Evolutionary conservation across 164 flowering plant species (phyloP), one percentile per base, ranked within the genome.

Genomic region (Magnolia sinica): DNA sequence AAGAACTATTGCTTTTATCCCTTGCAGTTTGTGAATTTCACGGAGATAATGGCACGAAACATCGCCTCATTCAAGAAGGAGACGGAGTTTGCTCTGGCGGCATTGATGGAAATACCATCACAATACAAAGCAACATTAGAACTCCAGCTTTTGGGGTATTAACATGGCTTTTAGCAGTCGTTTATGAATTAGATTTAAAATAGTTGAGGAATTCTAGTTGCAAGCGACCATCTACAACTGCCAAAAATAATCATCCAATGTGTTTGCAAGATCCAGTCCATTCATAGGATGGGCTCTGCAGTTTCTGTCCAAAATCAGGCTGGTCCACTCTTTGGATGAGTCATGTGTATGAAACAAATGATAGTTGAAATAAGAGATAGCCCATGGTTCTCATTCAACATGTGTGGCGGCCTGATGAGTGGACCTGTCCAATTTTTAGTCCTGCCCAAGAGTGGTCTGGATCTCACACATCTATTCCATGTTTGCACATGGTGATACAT

Each of bases 11-110:
- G 10, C 73, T 9, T 52, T 45, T 74, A 29, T 71, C 23, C 66
- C 13, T 16, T 79, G 83, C 83, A 89, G 92, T 89, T 89, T 76
- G 90, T 88, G 67, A 87, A 88, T 81, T 87, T 88, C 45, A 88
- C 89, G 0, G 84, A 88, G 18, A 87, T 88, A 13, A 87, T 86
- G 88, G 69, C 79, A 8, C 83, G 74, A 49, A 59, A 77, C 37
- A 71, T 77, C 18, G 74, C 79, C 2, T n/a, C 31, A 9, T 50
- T 79, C 37, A 81, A 77, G 76, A 88, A 86, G 71, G 91, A 89
- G 75, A 63, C 87, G 55, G 89, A 79, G 8, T 88, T 88, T 83
- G 91, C 89, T 37, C 76, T 88, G 71, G 81, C 76, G 13, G 87
- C 88, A 29, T 70, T 89, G 66, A 89, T 87, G 90, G 90, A 89